phyloP scores from a whole-genome alignment of 495 filamentous ascomycete species.

The Aspergillus affinis region DNA sequence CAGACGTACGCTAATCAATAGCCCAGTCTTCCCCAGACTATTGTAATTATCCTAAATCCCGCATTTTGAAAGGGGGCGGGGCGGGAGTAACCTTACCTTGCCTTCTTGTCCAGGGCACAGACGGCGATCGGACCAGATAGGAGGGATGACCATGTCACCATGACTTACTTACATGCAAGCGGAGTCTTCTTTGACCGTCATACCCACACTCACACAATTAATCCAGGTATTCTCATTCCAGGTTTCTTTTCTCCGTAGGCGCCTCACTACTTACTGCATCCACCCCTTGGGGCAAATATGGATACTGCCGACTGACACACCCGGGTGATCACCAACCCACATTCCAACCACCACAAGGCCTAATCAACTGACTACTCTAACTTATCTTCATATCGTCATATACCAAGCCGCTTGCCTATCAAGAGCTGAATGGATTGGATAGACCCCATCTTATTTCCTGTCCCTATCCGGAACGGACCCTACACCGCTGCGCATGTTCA shows the following conservation, averaged over 20 bases:
- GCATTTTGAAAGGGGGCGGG: background rate
- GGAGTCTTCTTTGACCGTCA: too few species aligned
- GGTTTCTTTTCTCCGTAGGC: too few species aligned
- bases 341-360: background rate
- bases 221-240: too few species aligned
- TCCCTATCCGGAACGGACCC: background rate
- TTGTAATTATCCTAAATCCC: background rate
- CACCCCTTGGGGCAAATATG: too few species aligned
- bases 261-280: too few species aligned
- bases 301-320: background rate
- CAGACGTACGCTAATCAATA: background rate
- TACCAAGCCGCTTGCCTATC: too few species aligned
- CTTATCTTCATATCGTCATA: too few species aligned
- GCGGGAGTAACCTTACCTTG: background rate
- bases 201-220: too few species aligned
- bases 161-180: too few species aligned
- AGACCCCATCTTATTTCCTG: background rate
- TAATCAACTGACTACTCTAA: background rate
- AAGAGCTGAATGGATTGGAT: background rate
- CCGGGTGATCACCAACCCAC: background rate
- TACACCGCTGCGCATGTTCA: background rate
- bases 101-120: background rate
- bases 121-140: too few species aligned
- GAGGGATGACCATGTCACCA: too few species aligned
- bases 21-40: background rate